These are phyloP conservation scores for Aspergillus hortae DNA, from an alignment of 2,329 filamentous ascomycete species.

Conservation along the genomic window DNA sequence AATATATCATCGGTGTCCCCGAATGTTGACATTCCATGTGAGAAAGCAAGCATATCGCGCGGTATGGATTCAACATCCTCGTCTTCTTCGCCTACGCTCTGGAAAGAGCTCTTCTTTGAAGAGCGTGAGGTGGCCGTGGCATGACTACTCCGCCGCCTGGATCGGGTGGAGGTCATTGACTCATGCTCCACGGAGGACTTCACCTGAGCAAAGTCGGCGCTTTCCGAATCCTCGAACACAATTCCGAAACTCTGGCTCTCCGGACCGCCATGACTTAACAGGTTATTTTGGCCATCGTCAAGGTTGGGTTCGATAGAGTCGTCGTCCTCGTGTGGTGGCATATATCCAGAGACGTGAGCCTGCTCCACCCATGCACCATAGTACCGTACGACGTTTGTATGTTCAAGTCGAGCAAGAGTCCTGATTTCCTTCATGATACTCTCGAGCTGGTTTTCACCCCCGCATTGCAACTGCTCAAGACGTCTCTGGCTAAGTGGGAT, in stretches of 20 bases:
- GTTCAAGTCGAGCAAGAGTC: conserved; percentile 59
- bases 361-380: conserved; percentile 63
- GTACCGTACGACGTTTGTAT: conserved; percentile 65
- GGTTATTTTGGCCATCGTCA: conserved; percentile 14
- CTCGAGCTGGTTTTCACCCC: conserved; percentile 53
- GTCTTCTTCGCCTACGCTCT: conserved; percentile 40
- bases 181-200: conserved; percentile 15
- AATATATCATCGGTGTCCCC: conserved; percentile 38
- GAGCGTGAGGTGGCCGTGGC: conserved; percentile 37
- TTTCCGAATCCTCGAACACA: conserved; percentile 39
- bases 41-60: conserved; percentile 34
- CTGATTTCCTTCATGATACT: conserved; percentile 58
- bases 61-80: conserved; percentile 50
- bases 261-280: conserved; percentile 13
- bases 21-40: conserved; percentile 32
- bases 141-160: conserved; percentile 2
- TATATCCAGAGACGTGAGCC: conserved; percentile 22
- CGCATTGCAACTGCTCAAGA: conserved; percentile 50
- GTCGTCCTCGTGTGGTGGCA: conserved; percentile 5
- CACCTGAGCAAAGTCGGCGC: conserved; percentile 17
- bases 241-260: conserved; percentile 35
- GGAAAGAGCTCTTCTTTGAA: conserved; percentile 39
- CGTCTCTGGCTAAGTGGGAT: conserved; percentile 55
- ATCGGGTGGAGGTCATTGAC: conserved; percentile 13
- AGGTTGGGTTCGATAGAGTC: conserved; percentile 5